These are phyloP conservation scores for Neonectria magnoliae DNA, from an alignment of 2,329 filamentous ascomycete genomes.

Conservation along the genomic window DNA sequence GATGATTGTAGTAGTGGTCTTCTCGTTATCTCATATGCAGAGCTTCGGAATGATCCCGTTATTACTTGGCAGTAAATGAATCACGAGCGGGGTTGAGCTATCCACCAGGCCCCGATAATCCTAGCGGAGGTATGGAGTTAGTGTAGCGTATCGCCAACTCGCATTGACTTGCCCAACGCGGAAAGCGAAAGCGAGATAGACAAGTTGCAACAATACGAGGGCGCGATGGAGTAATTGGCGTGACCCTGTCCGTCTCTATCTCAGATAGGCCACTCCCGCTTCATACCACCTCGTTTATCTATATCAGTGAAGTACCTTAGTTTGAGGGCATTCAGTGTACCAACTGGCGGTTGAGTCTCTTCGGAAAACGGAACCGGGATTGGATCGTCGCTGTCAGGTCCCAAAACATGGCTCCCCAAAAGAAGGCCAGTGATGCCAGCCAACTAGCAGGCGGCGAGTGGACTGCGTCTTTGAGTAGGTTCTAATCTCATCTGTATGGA, in stretches of 20 bases:
- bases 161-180: constrained; percentile 11
- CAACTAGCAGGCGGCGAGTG: neutral
- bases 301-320: neutral
- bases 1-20: neutral
- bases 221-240: neutral
- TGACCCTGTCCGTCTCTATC: neutral
- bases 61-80: neutral
- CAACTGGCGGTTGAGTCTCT: neutral
- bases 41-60: neutral
- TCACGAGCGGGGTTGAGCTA: neutral
- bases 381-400: neutral
- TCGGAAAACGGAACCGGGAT: neutral
- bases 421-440: neutral
- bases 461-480: neutral
- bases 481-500: neutral
- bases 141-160: neutral
- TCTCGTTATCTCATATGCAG: neutral
- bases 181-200: constrained; percentile 12
- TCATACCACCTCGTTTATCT: neutral
- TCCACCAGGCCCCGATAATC: neutral
- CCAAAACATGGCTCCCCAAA: neutral
- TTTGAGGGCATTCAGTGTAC: neutral
- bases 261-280: neutral
- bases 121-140: neutral
- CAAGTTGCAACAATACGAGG: neutral